A percentile compares a stretch with the other conserved stretches of the same genome.
Evolutionary conservation across 2,329 filamentous ascomycete species (phyloP).

Genomic region (Trichoderma sp.): DNA sequence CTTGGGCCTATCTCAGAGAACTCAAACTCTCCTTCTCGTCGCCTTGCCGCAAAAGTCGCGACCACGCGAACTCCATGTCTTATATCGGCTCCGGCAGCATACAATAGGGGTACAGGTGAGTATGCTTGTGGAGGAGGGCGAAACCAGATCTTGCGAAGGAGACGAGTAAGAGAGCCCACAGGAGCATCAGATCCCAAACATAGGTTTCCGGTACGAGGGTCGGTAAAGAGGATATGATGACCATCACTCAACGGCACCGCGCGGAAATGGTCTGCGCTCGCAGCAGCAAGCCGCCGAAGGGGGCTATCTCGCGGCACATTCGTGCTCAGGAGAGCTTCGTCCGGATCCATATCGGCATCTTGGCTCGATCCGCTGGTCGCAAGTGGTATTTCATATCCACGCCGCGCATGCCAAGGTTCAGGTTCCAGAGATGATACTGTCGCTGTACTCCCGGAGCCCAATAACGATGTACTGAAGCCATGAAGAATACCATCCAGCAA

Average conservation of each 20-base stretch:
- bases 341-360: background rate
- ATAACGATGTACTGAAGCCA: slow-evolving; percentile 31
- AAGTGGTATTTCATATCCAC: slow-evolving; percentile 9
- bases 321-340: slow-evolving; percentile 27
- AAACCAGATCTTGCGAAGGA: slow-evolving; percentile 62
- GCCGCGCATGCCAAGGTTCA: slow-evolving; percentile 19
- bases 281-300: slow-evolving; percentile 40
- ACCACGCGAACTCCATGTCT: slow-evolving; percentile 59
- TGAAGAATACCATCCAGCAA: slow-evolving; percentile 29
- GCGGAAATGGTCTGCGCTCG: slow-evolving; percentile 60
- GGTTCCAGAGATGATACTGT: slow-evolving; percentile 29
- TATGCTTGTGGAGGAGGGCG: slow-evolving; percentile 35
- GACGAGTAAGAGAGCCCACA: slow-evolving; percentile 50
- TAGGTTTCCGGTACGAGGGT: slow-evolving; percentile 57
- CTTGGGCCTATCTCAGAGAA: background rate
- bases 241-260: slow-evolving; percentile 67
- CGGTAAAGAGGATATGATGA: slow-evolving; percentile 64
- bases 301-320: slow-evolving; percentile 25
- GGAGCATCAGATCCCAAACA: slow-evolving; percentile 64
- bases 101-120: slow-evolving; percentile 49
- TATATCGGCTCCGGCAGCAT: slow-evolving; percentile 58
- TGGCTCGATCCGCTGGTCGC: background rate
- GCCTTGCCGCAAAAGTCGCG: slow-evolving; percentile 52
- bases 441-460: slow-evolving; percentile 29
- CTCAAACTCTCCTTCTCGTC: slow-evolving; percentile 16